Evolutionary conservation across 495 filamentous ascomycete genomes (phyloP).

Genomic region (Filosporella fistucella): DNA sequence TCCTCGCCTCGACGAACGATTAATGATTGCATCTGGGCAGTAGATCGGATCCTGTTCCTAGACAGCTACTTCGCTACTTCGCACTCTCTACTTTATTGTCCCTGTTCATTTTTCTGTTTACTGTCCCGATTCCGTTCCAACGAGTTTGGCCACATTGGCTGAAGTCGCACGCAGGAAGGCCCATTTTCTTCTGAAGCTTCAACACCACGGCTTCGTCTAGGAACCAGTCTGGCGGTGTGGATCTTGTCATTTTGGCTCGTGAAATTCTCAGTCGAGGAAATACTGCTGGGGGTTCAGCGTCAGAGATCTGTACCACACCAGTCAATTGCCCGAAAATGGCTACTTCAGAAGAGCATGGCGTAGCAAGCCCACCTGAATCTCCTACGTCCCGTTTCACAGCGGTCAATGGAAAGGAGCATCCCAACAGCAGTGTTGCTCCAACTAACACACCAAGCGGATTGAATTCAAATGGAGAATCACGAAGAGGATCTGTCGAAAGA

Average conservation of each 20-base stretch:
- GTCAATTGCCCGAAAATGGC: slow-evolving; percentile 7
- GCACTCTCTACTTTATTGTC: too few relatives aligned
- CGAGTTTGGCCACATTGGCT: too few relatives aligned
- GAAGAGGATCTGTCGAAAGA: slow-evolving; percentile 21
- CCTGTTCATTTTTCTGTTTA: too few relatives aligned
- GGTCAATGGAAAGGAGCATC: slow-evolving; percentile 23
- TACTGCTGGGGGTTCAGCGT: background rate
- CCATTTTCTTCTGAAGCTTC: too few relatives aligned
- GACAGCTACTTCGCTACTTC: too few relatives aligned
- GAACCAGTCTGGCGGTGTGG: slow-evolving; percentile 2
- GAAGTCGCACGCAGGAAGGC: too few relatives aligned
- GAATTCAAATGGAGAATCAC: slow-evolving; percentile 10
- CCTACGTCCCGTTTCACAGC: slow-evolving; percentile 25
- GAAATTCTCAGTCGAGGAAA: slow-evolving; percentile 10
- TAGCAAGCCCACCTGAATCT: slow-evolving; percentile 10
- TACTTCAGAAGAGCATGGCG: slow-evolving; percentile 4
- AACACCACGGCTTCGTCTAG: slow-evolving; percentile 4
- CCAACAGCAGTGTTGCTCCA: background rate
- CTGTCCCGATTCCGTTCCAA: too few relatives aligned
- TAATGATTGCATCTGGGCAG: too few relatives aligned
- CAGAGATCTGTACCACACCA: background rate
- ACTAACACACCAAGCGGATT: background rate
- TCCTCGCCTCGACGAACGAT: too few relatives aligned
- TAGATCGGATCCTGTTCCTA: too few relatives aligned
- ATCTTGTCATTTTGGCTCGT: slow-evolving; percentile 14